phyloP scores from a whole-genome alignment of 2,329 filamentous ascomycete species.

The Colletotrichum sp. region DNA sequence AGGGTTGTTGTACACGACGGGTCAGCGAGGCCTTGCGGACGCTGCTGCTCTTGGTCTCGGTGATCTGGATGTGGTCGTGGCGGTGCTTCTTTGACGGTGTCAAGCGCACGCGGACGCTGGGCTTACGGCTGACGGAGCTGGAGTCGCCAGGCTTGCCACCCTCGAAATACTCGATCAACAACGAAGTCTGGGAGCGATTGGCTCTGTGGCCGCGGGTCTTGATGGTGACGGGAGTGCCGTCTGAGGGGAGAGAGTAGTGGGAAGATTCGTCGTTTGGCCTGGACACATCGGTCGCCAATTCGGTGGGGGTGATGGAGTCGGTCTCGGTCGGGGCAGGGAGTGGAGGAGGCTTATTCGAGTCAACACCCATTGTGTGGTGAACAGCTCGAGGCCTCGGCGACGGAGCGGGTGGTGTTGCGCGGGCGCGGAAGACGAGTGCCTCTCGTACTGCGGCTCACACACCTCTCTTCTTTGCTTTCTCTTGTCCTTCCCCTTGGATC shows the following conservation, averaged over 20 bases:
- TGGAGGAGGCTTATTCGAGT: slow-evolving; percentile 65
- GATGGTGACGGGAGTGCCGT: slow-evolving; percentile 92
- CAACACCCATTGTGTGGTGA: slow-evolving; percentile 57
- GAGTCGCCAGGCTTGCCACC: slow-evolving; percentile 65
- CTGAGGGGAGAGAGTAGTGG: slow-evolving; percentile 81
- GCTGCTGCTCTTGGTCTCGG: slow-evolving; percentile 72
- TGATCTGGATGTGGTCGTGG: slow-evolving; percentile 85
- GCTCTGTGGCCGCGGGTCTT: slow-evolving; percentile 71
- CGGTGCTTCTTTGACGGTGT: slow-evolving; percentile 76
- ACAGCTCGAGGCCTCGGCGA: slow-evolving; percentile 17
- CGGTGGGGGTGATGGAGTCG: slow-evolving; percentile 67
- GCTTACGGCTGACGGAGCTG: slow-evolving; percentile 69
- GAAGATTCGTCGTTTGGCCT: slow-evolving; percentile 73
- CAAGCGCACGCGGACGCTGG: slow-evolving; percentile 80
- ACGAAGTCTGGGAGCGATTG: slow-evolving; percentile 80
- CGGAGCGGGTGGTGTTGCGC: slow-evolving; percentile 9
- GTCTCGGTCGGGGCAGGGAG: slow-evolving; percentile 83
- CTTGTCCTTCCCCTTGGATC: slow-evolving; percentile 16
- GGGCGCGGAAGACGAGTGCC: slow-evolving; percentile 14
- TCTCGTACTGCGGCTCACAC: slow-evolving; percentile 20
- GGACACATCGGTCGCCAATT: slow-evolving; percentile 72
- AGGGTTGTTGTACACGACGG: slow-evolving; percentile 59
- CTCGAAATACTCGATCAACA: slow-evolving; percentile 96
- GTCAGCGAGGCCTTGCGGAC: slow-evolving; percentile 69
- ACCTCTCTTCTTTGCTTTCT: slow-evolving; percentile 8